Evolutionary conservation across 129 eudicot genomes (phyloP).

Genomic region (carrot (Daucus carota)): DNA sequence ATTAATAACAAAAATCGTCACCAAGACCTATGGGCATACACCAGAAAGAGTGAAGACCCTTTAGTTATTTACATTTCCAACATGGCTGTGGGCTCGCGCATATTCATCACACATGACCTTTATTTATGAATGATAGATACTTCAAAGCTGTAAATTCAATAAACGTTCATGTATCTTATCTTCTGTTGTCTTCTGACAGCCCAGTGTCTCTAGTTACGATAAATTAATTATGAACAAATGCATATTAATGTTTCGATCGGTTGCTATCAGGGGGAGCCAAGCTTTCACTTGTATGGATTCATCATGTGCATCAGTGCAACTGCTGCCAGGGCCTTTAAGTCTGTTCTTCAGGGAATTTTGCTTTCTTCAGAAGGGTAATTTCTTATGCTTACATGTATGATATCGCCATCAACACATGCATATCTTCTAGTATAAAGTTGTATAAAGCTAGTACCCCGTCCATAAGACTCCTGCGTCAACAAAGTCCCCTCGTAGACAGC

Average conservation of each 20-base stretch:
- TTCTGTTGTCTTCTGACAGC: neutral
- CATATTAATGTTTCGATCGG: neutral
- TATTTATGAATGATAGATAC: neutral
- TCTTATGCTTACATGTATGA: slow-evolving; percentile 44
- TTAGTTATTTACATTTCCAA: neutral
- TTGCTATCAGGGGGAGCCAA: slow-evolving; percentile 93
- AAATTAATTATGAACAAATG: too few species aligned
- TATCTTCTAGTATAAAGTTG: neutral
- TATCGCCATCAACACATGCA: neutral
- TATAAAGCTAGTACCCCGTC: neutral
- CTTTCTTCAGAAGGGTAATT: too few species aligned
- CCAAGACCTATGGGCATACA: too few species aligned
- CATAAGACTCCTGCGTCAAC: neutral
- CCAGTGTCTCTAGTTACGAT: neutral
- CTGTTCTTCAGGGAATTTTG: slow-evolving; percentile 96
- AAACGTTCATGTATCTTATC: neutral
- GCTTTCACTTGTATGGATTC: slow-evolving; percentile 85
- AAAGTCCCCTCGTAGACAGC: neutral
- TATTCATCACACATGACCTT: neutral
- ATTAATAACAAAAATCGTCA: too few species aligned
- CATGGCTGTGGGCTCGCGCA: neutral
- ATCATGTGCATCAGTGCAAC: slow-evolving; percentile 96
- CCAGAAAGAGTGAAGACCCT: too few species aligned
- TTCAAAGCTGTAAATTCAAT: neutral
- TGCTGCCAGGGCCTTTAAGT: slow-evolving; percentile 95